phyloP scores from a whole-genome alignment of 2,329 filamentous ascomycete species.

The Claviceps quebecensis region DNA sequence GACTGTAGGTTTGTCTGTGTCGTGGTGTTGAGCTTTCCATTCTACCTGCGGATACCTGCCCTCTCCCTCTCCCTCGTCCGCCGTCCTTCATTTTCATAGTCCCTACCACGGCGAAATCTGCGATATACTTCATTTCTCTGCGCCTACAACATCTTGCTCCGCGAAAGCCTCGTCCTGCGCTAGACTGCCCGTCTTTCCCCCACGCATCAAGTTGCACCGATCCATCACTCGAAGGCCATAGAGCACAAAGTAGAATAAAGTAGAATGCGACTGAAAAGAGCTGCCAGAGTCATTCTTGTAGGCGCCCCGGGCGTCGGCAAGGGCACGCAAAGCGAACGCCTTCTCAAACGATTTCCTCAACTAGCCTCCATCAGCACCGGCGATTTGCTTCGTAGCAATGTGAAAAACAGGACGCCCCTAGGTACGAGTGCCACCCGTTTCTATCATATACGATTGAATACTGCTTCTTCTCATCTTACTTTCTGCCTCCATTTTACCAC shows the following conservation, averaged over 20 bases:
- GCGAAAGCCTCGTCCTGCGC: not conserved
- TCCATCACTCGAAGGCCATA: not conserved
- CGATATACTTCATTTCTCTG: no score
- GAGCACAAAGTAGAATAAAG: slow-evolving; percentile 30
- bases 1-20: no score
- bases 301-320: slow-evolving; percentile 96
- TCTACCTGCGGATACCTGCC: no score
- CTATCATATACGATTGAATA: not conserved
- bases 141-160: no score
- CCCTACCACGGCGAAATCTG: no score
- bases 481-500: not conserved
- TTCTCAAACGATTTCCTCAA: slow-evolving; percentile 77
- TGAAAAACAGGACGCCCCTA: slow-evolving; percentile 72
- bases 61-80: no score
- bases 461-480: not conserved
- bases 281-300: slow-evolving; percentile 85
- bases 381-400: slow-evolving; percentile 83
- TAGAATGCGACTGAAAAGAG: slow-evolving; percentile 58
- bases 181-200: not conserved
- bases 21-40: no score
- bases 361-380: slow-evolving; percentile 87
- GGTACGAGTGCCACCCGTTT: slow-evolving; percentile 37
- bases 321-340: slow-evolving; percentile 83
- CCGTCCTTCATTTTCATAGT: no score
- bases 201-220: not conserved